Percentiles rank a stretch among this genome's conserved stretches.
Conservation (phyloP, 805 yeast species). For the Torulaspora maleeae region DNA sequence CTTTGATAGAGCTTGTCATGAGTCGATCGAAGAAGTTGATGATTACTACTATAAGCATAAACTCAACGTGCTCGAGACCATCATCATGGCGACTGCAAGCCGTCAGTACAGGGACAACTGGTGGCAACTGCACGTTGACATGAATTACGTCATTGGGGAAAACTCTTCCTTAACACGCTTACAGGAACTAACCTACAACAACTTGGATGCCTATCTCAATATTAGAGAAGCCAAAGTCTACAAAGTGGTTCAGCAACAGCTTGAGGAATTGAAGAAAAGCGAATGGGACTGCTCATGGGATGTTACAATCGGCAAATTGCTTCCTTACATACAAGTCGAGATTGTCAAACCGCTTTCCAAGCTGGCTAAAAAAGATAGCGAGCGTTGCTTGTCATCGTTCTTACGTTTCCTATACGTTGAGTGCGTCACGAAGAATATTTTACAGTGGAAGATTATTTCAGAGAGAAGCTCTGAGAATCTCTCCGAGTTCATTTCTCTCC, state of each 20-base stretch:
- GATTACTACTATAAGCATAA: slow-evolving; percentile 23
- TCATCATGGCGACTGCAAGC: slow-evolving; percentile 24
- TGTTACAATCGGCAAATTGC: slow-evolving; percentile 16
- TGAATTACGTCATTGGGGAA: slow-evolving; percentile 13
- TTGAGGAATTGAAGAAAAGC: slow-evolving; percentile 19
- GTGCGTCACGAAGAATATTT: slow-evolving; percentile 20
- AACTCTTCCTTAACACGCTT: slow-evolving; percentile 15
- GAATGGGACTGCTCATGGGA: slow-evolving; percentile 28
- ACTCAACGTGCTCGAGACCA: slow-evolving; percentile 28
- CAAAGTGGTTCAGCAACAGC: slow-evolving; percentile 15
- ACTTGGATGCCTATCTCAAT: slow-evolving; percentile 18
- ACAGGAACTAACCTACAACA: slow-evolving; percentile 23
- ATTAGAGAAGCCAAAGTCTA: slow-evolving; percentile 18
- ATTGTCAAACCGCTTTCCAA: slow-evolving; percentile 19
- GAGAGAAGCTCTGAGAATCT: slow-evolving; percentile 33
- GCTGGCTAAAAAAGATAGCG: slow-evolving; percentile 14
- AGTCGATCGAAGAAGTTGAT: slow-evolving; percentile 16
- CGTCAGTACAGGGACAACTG: slow-evolving; percentile 22
- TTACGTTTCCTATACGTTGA: slow-evolving; percentile 23
- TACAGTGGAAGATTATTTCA: slow-evolving; percentile 33
- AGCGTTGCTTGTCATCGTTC: slow-evolving; percentile 12
- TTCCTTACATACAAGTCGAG: slow-evolving; percentile 22
- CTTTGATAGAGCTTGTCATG: slow-evolving; percentile 17
- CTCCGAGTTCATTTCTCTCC: slow-evolving; percentile 24
- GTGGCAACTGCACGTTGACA: slow-evolving; percentile 30